These are phyloP conservation scores for Alternaria ethzedia DNA, from an alignment of 2,329 filamentous ascomycete genomes.

Conservation along the genomic window DNA sequence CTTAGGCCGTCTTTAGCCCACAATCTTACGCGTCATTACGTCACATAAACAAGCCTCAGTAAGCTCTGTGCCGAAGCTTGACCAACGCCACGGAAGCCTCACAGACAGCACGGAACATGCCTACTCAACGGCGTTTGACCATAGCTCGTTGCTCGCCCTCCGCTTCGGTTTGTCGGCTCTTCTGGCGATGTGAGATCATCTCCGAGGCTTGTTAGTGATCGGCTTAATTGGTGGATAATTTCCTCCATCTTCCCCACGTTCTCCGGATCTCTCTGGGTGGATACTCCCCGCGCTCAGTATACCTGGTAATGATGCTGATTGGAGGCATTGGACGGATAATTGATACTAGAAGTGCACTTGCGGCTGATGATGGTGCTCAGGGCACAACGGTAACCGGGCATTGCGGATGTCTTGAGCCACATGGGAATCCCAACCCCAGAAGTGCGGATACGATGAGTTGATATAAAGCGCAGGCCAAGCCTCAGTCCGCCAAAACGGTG, in stretches of 20 bases:
- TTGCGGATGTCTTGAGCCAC: background rate
- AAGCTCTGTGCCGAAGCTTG: slow-evolving; percentile 3
- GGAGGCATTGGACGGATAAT: slow-evolving; percentile 3
- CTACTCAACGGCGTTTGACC: background rate
- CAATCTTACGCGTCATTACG: background rate
- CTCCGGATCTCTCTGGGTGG: slow-evolving; percentile 7
- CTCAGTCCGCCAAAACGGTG: background rate
- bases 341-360: background rate
- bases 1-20: background rate
- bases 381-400: background rate
- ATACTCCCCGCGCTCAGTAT: slow-evolving; percentile 19
- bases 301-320: slow-evolving; percentile 1
- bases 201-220: background rate
- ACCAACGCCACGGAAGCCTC: background rate
- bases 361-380: slow-evolving; percentile 1
- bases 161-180: background rate
- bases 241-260: slow-evolving; percentile 21
- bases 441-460: background rate
- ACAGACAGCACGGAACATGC: background rate
- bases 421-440: background rate
- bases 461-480: slow-evolving; percentile 1
- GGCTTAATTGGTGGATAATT: slow-evolving; percentile 31
- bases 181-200: background rate
- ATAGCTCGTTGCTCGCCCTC: background rate
- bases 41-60: background rate